These are phyloP conservation scores for Pholiota molesta DNA, from an alignment of 768 basidiomycete genomes.

Conservation along the genomic window DNA sequence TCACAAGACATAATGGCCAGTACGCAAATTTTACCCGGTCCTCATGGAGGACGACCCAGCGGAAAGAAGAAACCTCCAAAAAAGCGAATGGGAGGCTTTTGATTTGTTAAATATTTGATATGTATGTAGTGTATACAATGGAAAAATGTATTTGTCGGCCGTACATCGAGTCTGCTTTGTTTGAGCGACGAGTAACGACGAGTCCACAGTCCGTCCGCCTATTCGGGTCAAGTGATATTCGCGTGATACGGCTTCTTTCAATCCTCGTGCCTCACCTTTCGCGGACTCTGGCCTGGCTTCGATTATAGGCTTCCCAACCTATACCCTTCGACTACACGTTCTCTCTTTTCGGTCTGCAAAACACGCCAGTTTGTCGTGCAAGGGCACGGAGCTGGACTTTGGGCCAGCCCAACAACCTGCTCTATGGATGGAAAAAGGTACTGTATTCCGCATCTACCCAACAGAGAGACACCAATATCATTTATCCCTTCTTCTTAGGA, in stretches of 20 bases:
- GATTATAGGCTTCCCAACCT: constrained; percentile 1
- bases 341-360: constrained; percentile 20
- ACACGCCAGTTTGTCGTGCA: constrained; percentile 48
- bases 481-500: constrained; percentile 37
- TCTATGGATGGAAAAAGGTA: constrained; percentile 83
- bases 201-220: too few relatives aligned
- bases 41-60: constrained; percentile 63
- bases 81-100: constrained; percentile 81
- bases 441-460: constrained; percentile 2
- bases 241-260: constrained; percentile 26
- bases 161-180: too few relatives aligned
- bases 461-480: background rate
- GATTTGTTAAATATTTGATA: constrained; percentile 20
- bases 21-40: constrained; percentile 75
- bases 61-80: constrained; percentile 61
- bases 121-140: background rate
- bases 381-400: constrained; percentile 74
- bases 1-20: constrained; percentile 54
- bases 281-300: background rate
- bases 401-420: constrained; percentile 63
- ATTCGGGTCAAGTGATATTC: constrained; percentile 34
- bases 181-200: too few relatives aligned
- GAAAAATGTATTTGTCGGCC: too few relatives aligned
- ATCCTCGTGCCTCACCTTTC: constrained; percentile 18
- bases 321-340: constrained; percentile 1